phyloP scores from a whole-genome alignment of 2,329 filamentous ascomycete species.

The Delphinella strobiligena region DNA sequence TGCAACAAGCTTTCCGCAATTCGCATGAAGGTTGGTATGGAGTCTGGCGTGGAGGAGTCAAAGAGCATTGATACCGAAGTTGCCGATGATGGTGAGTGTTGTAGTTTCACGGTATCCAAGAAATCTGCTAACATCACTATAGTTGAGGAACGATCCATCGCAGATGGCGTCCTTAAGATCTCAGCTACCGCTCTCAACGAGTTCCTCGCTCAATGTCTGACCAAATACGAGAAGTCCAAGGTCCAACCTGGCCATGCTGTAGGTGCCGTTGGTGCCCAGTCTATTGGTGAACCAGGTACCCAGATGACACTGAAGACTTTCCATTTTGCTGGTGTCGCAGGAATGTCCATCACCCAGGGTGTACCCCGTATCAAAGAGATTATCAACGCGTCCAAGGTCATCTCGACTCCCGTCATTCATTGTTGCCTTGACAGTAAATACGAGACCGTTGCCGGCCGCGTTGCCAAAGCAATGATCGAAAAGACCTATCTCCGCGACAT shows the following conservation, averaged over 20 bases:
- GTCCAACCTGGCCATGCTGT: conserved; percentile 94
- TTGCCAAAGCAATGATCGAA: conserved; percentile 88
- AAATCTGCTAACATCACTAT: no score
- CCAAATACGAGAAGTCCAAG: conserved; percentile 82
- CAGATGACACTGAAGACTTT: conserved; percentile 99
- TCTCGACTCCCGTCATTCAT: conserved; percentile 87
- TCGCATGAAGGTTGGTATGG: conserved; percentile 11
- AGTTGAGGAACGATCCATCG: conserved; percentile 19
- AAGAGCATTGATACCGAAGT: conserved; percentile 3
- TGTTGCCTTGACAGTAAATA: conserved; percentile 70
- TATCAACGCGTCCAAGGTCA: conserved; percentile 91
- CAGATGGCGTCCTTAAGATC: conserved; percentile 71
- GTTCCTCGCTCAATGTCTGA: conserved; percentile 73
- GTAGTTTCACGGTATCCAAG: background rate
- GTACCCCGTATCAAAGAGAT: conserved; percentile 99
- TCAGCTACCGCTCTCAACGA: conserved; percentile 58
- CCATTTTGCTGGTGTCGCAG: conserved; percentile 98
- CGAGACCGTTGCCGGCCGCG: conserved; percentile 66
- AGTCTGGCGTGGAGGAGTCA: conserved; percentile 3
- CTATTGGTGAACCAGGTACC: conserved; percentile 93
- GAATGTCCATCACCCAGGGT: conserved; percentile 99
- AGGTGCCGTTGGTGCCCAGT: conserved; percentile 90
- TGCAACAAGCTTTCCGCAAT: conserved; percentile 16
- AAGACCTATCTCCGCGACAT: conserved; percentile 84
- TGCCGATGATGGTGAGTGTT: conserved; percentile 5